Conservation (phyloP, 345 rosid genomes). For the Lumnitzera littorea region DNA sequence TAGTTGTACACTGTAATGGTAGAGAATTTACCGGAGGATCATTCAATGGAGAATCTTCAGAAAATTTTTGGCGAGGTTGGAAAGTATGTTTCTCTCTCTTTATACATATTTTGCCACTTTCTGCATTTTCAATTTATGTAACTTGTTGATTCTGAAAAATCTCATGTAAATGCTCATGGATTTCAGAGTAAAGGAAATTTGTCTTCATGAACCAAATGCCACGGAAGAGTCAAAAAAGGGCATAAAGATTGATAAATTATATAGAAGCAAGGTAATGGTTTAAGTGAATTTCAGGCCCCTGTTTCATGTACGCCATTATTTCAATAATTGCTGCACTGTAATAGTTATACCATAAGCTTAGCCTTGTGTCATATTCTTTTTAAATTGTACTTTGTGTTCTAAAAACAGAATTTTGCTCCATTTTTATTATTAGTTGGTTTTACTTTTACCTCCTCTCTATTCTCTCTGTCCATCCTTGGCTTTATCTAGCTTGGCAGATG, state of each 20-base stretch:
- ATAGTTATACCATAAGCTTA: too few species aligned
- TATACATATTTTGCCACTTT: constrained; percentile 3
- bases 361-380: too few species aligned
- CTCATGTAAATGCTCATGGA: background rate
- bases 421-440: too few species aligned
- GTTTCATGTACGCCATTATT: background rate
- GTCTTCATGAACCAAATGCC: constrained; percentile 49
- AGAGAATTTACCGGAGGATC: constrained; percentile 90
- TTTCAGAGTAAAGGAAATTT: constrained; percentile 51
- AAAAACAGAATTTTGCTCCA: too few species aligned
- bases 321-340: background rate
- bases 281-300: background rate
- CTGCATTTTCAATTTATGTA: background rate
- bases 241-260: constrained; percentile 36
- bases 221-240: constrained; percentile 54
- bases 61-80: constrained; percentile 70
- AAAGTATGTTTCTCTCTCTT: constrained; percentile 38
- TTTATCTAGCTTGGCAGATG: too few species aligned
- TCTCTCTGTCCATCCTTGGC: too few species aligned
- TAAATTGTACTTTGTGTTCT: too few species aligned
- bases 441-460: too few species aligned
- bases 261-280: constrained; percentile 52
- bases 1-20: constrained; percentile 82
- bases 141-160: too few species aligned
- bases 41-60: constrained; percentile 57